Evolutionary conservation across 1,284 basidiomycete genomes (phyloP).

Genomic region (Ganoderma sinense): DNA sequence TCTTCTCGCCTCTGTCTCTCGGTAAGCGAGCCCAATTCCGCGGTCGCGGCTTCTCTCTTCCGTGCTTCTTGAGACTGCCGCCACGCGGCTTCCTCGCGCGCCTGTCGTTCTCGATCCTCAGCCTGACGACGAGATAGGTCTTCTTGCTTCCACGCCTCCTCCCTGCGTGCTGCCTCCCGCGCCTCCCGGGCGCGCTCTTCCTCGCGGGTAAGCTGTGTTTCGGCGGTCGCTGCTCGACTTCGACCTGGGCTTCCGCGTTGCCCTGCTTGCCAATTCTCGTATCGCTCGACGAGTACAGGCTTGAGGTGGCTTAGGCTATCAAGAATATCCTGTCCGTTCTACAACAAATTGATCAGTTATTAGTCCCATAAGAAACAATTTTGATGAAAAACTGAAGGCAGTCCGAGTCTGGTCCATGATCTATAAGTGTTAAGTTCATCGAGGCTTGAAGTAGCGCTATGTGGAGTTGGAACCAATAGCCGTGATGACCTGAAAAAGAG

Average conservation of each 20-base stretch:
- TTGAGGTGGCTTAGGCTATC: slow-evolving; percentile 45
- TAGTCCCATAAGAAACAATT: neutral
- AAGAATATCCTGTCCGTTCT: slow-evolving; percentile 79
- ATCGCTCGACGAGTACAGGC: slow-evolving; percentile 43
- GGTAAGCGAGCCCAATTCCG: slow-evolving; percentile 31
- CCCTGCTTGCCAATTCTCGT: slow-evolving; percentile 43
- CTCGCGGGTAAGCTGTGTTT: slow-evolving; percentile 40
- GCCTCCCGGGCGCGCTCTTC: slow-evolving; percentile 47
- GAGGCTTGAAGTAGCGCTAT: neutral
- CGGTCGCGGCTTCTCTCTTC: slow-evolving; percentile 34
- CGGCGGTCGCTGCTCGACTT: slow-evolving; percentile 32
- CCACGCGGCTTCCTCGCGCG: slow-evolving; percentile 33
- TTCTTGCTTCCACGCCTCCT: slow-evolving; percentile 41
- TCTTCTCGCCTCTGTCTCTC: slow-evolving; percentile 35
- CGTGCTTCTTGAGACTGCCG: slow-evolving; percentile 30
- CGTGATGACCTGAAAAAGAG: too few species aligned
- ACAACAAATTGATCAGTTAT: slow-evolving; percentile 9
- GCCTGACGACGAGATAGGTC: slow-evolving; percentile 33
- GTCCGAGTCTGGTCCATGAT: neutral
- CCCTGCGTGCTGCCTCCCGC: slow-evolving; percentile 46
- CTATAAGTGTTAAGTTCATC: too few species aligned
- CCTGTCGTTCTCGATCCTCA: slow-evolving; percentile 34
- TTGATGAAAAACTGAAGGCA: too few species aligned
- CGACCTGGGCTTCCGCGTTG: slow-evolving; percentile 25
- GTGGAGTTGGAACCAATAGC: too few species aligned